phyloP scores from a whole-genome alignment of 1,284 basidiomycete genomes.

The Pascua guehoae region DNA sequence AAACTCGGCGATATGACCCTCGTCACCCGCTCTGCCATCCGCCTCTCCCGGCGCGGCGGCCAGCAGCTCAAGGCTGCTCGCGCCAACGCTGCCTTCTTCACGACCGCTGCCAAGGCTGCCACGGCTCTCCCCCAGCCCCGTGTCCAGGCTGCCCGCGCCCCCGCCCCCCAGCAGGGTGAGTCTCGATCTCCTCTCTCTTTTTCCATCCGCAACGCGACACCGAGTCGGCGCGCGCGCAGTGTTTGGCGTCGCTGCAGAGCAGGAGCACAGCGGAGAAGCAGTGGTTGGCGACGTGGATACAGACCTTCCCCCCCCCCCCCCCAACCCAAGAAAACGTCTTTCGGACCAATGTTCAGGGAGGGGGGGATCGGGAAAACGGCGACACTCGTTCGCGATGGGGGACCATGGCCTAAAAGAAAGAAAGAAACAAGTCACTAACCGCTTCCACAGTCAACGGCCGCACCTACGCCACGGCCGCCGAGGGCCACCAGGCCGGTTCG shows the following conservation, averaged over 20 bases:
- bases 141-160: constrained; percentile 24
- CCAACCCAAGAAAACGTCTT: not conserved
- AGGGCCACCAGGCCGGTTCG: constrained; percentile 61
- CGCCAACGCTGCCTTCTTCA: constrained; percentile 48
- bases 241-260: not conserved
- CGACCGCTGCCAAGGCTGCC: constrained; percentile 41
- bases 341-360: not conserved
- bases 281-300: constrained; percentile 4
- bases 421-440: constrained; percentile 8
- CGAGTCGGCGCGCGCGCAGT: not conserved
- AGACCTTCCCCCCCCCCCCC: too few relatives aligned
- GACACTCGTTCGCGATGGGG: too few relatives aligned
- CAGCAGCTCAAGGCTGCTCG: constrained; percentile 37
- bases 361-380: not conserved
- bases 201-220: not conserved
- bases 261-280: not conserved
- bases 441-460: constrained; percentile 53
- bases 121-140: constrained; percentile 36
- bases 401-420: not conserved
- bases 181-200: constrained; percentile 4
- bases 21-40: constrained; percentile 47
- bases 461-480: constrained; percentile 83
- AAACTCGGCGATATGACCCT: constrained; percentile 42
- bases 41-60: constrained; percentile 44
- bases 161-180: constrained; percentile 35